Evolutionary conservation across 2,329 filamentous ascomycete species (phyloP).

Genomic region (Aspergillus quadrilineatus): DNA sequence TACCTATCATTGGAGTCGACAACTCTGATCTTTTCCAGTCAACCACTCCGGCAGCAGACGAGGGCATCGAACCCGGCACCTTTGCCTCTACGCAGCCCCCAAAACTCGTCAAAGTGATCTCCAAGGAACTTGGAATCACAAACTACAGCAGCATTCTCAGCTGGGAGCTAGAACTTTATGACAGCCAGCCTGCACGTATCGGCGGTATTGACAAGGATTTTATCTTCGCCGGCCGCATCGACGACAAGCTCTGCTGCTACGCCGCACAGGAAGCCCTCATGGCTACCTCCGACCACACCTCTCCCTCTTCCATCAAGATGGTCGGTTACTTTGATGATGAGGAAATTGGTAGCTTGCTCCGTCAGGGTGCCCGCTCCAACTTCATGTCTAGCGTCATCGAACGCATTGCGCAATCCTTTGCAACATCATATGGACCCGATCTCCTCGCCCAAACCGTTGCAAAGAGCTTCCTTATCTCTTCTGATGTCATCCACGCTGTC

Average conservation of each 20-base stretch:
- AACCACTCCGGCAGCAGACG: slow-evolving; percentile 38
- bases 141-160: slow-evolving; percentile 77
- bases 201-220: slow-evolving; percentile 88
- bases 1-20: slow-evolving; percentile 89
- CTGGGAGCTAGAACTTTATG: slow-evolving; percentile 96
- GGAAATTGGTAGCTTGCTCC: slow-evolving; percentile 87
- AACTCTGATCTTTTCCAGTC: slow-evolving; percentile 56
- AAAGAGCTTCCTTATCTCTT: slow-evolving; percentile 86
- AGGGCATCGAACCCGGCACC: slow-evolving; percentile 53
- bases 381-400: slow-evolving; percentile 80
- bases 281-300: slow-evolving; percentile 56
- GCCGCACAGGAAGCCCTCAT: slow-evolving; percentile 82
- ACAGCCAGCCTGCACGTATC: slow-evolving; percentile 78
- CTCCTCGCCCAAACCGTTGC: slow-evolving; percentile 80
- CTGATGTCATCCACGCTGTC: slow-evolving; percentile 89
- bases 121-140: slow-evolving; percentile 70
- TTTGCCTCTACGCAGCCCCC: slow-evolving; percentile 84
- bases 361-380: slow-evolving; percentile 86
- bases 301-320: slow-evolving; percentile 71
- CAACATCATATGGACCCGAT: slow-evolving; percentile 48
- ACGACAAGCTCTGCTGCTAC: slow-evolving; percentile 97
- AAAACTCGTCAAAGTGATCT: slow-evolving; percentile 78
- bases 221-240: slow-evolving; percentile 91
- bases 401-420: slow-evolving; percentile 69
- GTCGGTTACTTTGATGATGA: slow-evolving; percentile 96